A percentile compares a stretch with the other conserved stretches of the same genome.
These are phyloP conservation scores for Darksidea phi DNA, from an alignment of 495 filamentous ascomycete genomes.

Conservation along the genomic window DNA sequence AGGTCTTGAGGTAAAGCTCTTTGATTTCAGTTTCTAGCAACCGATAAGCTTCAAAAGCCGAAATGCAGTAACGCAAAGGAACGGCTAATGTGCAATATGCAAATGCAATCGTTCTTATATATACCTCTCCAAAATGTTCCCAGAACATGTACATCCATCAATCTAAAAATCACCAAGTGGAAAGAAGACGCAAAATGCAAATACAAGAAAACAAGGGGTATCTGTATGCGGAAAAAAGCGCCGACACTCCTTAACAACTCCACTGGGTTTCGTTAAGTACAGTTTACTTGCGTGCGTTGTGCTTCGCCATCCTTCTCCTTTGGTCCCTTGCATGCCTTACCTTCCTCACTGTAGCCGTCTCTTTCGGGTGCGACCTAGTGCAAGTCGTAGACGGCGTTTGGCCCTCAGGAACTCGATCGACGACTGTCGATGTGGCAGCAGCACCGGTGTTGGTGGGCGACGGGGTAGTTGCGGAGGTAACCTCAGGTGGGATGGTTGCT, in stretches of 20 bases:
- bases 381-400: not conserved
- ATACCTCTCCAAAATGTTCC: too few relatives aligned
- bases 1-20: too few relatives aligned
- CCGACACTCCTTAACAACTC: not conserved
- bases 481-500: too few relatives aligned
- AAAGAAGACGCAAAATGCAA: not conserved
- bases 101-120: too few relatives aligned
- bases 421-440: not conserved
- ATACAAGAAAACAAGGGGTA: not conserved
- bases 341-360: not conserved
- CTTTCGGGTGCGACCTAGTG: not conserved
- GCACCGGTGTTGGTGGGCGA: not conserved
- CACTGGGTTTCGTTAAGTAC: not conserved
- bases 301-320: not conserved
- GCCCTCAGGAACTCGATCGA: not conserved
- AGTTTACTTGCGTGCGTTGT: too few relatives aligned
- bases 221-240: not conserved
- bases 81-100: too few relatives aligned
- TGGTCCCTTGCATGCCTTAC: not conserved
- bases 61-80: too few relatives aligned
- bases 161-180: too few relatives aligned
- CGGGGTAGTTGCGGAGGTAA: too few relatives aligned
- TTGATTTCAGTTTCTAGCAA: too few relatives aligned
- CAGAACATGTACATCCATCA: too few relatives aligned
- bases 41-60: too few relatives aligned